Evolutionary conservation across 805 yeast genomes (phyloP).

Genomic region (Suhomyces canberraensis): DNA sequence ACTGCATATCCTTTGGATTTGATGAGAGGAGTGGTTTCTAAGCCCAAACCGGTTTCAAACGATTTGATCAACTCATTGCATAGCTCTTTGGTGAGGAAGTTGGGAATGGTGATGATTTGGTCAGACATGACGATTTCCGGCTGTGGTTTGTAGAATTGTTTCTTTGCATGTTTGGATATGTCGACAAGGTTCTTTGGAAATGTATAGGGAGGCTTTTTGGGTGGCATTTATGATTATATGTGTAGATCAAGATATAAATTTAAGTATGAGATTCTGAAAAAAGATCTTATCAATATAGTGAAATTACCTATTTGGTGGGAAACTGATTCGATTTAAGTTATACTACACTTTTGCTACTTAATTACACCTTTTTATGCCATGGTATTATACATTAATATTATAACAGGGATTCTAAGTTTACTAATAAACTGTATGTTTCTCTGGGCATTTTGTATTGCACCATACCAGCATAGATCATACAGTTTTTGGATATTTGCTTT

Average conservation of each 20-base stretch:
- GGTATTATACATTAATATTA: no score
- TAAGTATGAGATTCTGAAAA: no score
- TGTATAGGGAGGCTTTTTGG: conserved; percentile 12
- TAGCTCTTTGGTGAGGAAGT: conserved; percentile 33
- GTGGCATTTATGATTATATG: conserved; percentile 10
- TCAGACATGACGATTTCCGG: conserved; percentile 24
- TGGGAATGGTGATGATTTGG: conserved; percentile 41
- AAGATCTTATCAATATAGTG: no score
- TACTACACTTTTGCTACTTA: no score
- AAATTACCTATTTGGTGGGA: no score
- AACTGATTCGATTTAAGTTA: no score
- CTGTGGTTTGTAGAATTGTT: conserved; percentile 16
- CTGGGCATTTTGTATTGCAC: conserved; percentile 89
- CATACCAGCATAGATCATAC: conserved; percentile 94
- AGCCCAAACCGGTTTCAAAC: conserved; percentile 20
- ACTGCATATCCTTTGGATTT: conserved; percentile 55
- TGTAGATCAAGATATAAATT: no score
- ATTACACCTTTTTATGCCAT: no score
- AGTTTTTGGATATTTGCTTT: conserved; percentile 66
- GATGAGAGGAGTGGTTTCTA: conserved; percentile 48
- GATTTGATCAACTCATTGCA: conserved; percentile 40
- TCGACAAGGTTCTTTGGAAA: conserved; percentile 17
- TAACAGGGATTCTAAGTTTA: conserved; percentile 55
- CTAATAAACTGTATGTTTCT: conserved; percentile 71
- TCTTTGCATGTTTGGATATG: conserved; percentile 8